These are phyloP conservation scores for Jackrogersella minutella DNA, from an alignment of 495 filamentous ascomycete species.

Conservation along the genomic window DNA sequence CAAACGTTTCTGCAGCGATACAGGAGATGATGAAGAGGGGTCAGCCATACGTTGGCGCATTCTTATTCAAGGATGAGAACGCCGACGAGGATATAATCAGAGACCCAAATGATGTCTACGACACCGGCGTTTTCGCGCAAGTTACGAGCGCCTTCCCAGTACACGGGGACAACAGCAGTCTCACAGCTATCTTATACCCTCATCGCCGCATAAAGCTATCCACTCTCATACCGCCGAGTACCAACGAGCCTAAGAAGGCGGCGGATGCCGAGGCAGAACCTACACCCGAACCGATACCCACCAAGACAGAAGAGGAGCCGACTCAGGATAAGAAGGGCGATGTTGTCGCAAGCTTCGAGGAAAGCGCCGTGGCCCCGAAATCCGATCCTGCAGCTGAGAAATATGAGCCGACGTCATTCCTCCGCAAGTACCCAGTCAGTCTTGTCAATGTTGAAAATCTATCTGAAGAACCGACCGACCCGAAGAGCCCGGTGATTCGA, in stretches of 20 bases:
- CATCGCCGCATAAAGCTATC: conserved; percentile 94
- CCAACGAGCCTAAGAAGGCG: conserved; percentile 50
- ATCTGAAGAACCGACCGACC: conserved; percentile 84
- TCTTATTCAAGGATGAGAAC: conserved; percentile 95
- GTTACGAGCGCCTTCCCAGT: conserved; percentile 94
- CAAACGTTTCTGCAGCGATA: conserved; percentile 86
- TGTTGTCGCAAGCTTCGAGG: conserved; percentile 97
- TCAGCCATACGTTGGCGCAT: conserved; percentile 96
- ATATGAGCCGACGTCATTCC: conserved; percentile 90
- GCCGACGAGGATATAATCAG: conserved; percentile 92
- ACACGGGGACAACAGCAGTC: conserved; percentile 75
- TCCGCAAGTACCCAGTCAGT: conserved; percentile 88
- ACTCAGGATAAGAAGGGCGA: conserved; percentile 80
- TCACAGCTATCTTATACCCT: conserved; percentile 94
- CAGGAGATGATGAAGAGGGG: conserved; percentile 97
- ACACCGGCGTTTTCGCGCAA: conserved; percentile 96
- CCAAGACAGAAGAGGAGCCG: conserved; percentile 56
- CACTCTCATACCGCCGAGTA: conserved; percentile 71
- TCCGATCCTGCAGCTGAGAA: conserved; percentile 58
- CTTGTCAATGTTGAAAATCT: conserved; percentile 95
- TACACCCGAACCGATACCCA: conserved; percentile 63
- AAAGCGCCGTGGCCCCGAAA: conserved; percentile 64
- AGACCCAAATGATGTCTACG: conserved; percentile 86
- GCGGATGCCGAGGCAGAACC: conserved; percentile 52
- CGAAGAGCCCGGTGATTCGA: conserved; percentile 82